Evolutionary conservation across 1,284 basidiomycete species (phyloP).

Genomic region (Ganoderma leucocontextum): DNA sequence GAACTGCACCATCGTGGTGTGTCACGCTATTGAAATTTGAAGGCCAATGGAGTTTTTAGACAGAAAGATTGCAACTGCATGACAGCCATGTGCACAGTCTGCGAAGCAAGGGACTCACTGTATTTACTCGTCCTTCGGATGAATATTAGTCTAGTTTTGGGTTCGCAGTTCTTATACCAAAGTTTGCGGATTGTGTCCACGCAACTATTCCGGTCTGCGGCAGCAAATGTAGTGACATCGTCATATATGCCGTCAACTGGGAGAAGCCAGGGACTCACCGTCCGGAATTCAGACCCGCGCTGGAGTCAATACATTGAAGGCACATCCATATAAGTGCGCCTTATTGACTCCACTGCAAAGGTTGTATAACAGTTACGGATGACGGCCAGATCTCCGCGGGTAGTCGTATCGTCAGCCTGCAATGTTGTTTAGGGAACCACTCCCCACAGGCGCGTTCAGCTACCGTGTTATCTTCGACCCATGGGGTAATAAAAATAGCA

Average conservation of each 20-base stretch:
- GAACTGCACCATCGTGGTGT: neutral
- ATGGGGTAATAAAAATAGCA: neutral
- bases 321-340: neutral
- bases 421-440: neutral
- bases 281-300: neutral
- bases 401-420: too few species aligned
- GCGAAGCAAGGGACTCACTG: neutral
- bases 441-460: neutral
- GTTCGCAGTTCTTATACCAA: neutral
- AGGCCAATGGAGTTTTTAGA: neutral
- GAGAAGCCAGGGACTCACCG: neutral
- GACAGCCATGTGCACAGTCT: too few species aligned
- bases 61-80: neutral
- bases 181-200: neutral
- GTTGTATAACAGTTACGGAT: neutral
- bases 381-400: neutral
- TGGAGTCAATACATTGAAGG: neutral
- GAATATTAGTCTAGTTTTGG: too few species aligned
- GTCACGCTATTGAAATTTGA: neutral
- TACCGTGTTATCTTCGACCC: too few species aligned
- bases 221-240: neutral
- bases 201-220: neutral
- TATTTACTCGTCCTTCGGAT: neutral
- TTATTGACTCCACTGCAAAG: neutral
- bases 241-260: neutral